Conservation (phyloP, 192 early-diverging fungal genomes). For the Coemansia sp. region DNA sequence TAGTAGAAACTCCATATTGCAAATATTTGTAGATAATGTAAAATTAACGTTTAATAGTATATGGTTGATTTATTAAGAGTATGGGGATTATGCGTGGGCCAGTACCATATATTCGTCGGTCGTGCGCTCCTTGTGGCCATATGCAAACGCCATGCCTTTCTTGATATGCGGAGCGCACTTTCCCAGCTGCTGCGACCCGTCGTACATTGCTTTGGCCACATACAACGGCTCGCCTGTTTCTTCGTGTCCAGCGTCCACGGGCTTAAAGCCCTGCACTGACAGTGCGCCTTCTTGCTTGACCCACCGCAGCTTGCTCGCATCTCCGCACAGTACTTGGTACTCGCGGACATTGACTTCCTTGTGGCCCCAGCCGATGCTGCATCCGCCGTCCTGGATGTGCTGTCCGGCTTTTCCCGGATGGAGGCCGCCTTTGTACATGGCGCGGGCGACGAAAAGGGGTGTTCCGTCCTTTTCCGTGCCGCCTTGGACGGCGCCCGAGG, state of each 20-base stretch:
- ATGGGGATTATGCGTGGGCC: conserved; percentile 18
- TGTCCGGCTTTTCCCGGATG: conserved; percentile 54
- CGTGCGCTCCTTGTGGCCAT: conserved; percentile 49
- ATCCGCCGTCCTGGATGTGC: conserved; percentile 53
- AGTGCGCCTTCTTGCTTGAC: conserved; percentile 52
- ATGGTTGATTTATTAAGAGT: too few species aligned
- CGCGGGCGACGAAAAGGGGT: conserved; percentile 59
- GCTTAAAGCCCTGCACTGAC: conserved; percentile 39
- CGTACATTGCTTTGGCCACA: conserved; percentile 48
- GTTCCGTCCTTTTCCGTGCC: conserved; percentile 60
- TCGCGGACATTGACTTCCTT: conserved; percentile 54
- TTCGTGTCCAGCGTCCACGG: conserved; percentile 46
- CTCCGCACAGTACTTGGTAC: conserved; percentile 65
- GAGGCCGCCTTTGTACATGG: conserved; percentile 56
- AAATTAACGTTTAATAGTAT: conserved; percentile 7
- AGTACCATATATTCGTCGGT: conserved; percentile 51
- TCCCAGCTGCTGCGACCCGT: conserved; percentile 57
- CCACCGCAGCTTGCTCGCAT: conserved; percentile 58
- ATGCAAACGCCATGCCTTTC: conserved; percentile 53
- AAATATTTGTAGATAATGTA: neutral
- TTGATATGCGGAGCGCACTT: conserved; percentile 55
- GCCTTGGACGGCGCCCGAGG: conserved; percentile 57
- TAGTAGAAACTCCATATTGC: conserved; percentile 35
- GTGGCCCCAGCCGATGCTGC: conserved; percentile 58
- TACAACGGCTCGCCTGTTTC: conserved; percentile 51